Evolutionary conservation across 495 filamentous ascomycete genomes (phyloP), one percentile per base, ranked within the genome.

Genomic region (Hypoxylon lenormandii): DNA sequence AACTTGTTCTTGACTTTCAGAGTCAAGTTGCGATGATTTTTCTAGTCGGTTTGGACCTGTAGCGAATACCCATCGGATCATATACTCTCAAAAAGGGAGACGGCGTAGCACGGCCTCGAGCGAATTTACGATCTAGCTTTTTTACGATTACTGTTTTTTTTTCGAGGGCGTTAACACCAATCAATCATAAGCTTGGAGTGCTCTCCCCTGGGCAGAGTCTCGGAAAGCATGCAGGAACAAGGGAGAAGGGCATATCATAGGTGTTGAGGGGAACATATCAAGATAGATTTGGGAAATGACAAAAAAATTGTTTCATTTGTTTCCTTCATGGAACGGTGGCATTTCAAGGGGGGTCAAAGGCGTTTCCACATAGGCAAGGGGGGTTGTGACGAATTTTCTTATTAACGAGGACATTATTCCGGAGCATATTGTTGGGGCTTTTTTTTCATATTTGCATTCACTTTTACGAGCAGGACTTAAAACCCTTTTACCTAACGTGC

Each of bases 211-310:
- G 61, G 63, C 60, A 64, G 47, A 58, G 63, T 23, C 37, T 60
- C 47, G 53, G 53, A 36, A 36, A 56, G 38, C 57, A 59, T 21
- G 36, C 23, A 43, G 56, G 56, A 52, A 26, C 5, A 33, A 40
- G 57, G 38, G 62, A 47, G 68, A 53, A 45, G 64, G 64, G 74
- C 74, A 76, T 76, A 69, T 60, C 59, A 70, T 45, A 56, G 74
- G 74, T 76, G 72, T 76, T 73, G 58, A 66, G 67, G 68, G 72
- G 72, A 48, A 64, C 47, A 33, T 52, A 45, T 52, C 52, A 52
- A 64, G 69, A 76, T 74, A 74, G 72, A 72, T 70, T 53, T 65
- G 74, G 74, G 74, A 70, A 74, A 72, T 72, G 71, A 74, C 60
- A 64, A 69, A 68, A 75, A 75, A 71, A 73, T 56, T 43, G 18